These are phyloP conservation scores for Oryza brachyantha DNA, from an alignment of 176 grass and related monocot genomes.

Conservation along the genomic window DNA sequence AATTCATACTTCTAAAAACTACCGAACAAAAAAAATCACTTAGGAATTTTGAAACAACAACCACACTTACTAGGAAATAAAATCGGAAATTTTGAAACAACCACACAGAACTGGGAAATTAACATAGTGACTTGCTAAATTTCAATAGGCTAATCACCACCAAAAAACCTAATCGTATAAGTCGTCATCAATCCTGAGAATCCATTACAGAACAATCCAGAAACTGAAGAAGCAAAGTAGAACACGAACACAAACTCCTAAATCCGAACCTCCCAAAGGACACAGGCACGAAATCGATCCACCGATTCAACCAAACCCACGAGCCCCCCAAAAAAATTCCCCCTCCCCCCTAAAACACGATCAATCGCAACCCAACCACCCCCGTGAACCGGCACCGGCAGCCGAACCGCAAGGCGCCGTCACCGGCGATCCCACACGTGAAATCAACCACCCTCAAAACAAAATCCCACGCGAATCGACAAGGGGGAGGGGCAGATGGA, in stretches of 20 bases:
- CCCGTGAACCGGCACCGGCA: neutral
- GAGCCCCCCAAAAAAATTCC: neutral
- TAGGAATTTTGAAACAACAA: neutral
- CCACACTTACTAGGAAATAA: neutral
- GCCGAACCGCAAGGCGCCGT: neutral
- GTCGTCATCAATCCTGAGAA: too few relatives aligned
- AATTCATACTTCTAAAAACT: neutral
- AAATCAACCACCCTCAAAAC: neutral
- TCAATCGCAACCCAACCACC: neutral
- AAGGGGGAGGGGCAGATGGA: neutral
- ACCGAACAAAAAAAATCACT: neutral
- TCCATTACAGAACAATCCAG: neutral
- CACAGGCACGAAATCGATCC: neutral
- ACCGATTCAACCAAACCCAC: neutral
- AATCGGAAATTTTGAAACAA: too few relatives aligned
- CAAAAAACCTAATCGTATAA: neutral
- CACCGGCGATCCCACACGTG: neutral
- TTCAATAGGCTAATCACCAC: neutral
- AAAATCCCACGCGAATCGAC: neutral
- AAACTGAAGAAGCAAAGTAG: neutral
- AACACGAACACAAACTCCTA: neutral
- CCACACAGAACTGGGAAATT: neutral
- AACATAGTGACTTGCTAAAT: neutral
- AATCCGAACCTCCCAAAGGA: neutral
- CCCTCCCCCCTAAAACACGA: constrained; percentile 2